Conservation (phyloP, 2,329 filamentous ascomycete genomes). For the Scleromitrula shiraiana region DNA sequence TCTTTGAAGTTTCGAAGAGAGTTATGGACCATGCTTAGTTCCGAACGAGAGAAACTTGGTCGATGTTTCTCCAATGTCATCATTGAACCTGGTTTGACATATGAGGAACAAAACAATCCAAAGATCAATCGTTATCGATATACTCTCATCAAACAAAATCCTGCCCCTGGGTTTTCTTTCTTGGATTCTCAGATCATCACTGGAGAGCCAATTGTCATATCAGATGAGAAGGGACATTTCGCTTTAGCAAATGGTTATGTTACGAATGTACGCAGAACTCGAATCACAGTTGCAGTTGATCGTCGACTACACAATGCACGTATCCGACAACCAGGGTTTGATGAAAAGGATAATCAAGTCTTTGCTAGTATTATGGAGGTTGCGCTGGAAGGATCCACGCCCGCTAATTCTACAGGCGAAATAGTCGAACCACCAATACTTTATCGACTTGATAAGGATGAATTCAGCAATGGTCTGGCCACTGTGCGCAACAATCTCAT, state of each 20-base stretch:
- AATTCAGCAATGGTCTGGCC: slow-evolving; percentile 97
- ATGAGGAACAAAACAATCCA: slow-evolving; percentile 58
- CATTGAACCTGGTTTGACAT: slow-evolving; percentile 68
- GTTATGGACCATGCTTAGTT: slow-evolving; percentile 91
- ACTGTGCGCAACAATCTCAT: slow-evolving; percentile 89
- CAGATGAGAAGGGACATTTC: slow-evolving; percentile 91
- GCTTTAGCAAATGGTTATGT: slow-evolving; percentile 90
- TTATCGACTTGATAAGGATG: slow-evolving; percentile 92
- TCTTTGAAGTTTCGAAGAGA: slow-evolving; percentile 80
- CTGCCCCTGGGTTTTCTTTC: slow-evolving; percentile 65
- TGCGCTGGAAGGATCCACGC: slow-evolving; percentile 44
- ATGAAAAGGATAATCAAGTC: slow-evolving; percentile 68
- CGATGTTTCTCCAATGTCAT: slow-evolving; percentile 85
- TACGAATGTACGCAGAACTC: slow-evolving; percentile 62
- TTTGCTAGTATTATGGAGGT: slow-evolving; percentile 93
- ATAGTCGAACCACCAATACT: slow-evolving; percentile 48
- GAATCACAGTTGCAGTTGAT: slow-evolving; percentile 85
- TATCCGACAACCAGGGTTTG: slow-evolving; percentile 65
- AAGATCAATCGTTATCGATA: slow-evolving; percentile 93
- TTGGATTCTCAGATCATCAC: slow-evolving; percentile 79
- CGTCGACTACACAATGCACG: slow-evolving; percentile 81
- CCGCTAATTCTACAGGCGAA: slow-evolving; percentile 44
- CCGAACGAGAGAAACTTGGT: slow-evolving; percentile 77
- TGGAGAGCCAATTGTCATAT: slow-evolving; percentile 92
- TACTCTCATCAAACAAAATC: slow-evolving; percentile 65